Evolutionary conservation across 2,329 filamentous ascomycete genomes (phyloP), one percentile per base, ranked within the genome.

Genomic region (Beauveria asiatica): DNA sequence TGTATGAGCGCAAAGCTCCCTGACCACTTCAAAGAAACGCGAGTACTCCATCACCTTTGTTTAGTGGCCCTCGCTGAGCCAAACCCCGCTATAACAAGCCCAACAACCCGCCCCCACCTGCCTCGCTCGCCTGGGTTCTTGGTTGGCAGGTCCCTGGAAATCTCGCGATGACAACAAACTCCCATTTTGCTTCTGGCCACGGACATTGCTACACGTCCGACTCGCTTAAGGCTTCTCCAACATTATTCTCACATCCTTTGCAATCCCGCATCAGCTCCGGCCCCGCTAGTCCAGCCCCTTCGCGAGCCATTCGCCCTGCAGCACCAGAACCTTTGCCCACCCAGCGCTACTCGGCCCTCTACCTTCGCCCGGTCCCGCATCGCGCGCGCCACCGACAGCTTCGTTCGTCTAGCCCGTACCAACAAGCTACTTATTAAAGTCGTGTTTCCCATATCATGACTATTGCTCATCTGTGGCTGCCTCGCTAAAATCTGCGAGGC

Each of bases 401-500:
- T 53, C 48, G 19, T 16, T 37, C 49, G 2, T 48, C 21, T 30
- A 41, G 55, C 55, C 45, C 19, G 5, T 16, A 39, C 27, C 37
- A 33, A 33, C 27, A 57, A 50, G 17, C 37, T 21, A 13, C n/a
- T 21, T 7, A 23, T 21, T 7, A 23, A 16, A 30, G 13, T 50
- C 45, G 39, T 48, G 10, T 48, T 19, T 42, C 16, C n/a, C 49
- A 42, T 39, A 72, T 68, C 63, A 73, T 73, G 70, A 68, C 67
- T 62, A 66, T 64, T 66, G 67, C 59, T 64, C 62, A 60, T 52
- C 65, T 64, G 49, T 64, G 69, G 55, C 63, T 67, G 65, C 71
- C 72, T 70, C 69, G 69, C 67, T 71, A 62, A 69, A 64, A 57
- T 48, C 62, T 61, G 68, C 70, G 70, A 70, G 69, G 63, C 64